These are phyloP conservation scores for Serendipita indica DNA, from an alignment of 768 basidiomycete species.

Conservation along the genomic window DNA sequence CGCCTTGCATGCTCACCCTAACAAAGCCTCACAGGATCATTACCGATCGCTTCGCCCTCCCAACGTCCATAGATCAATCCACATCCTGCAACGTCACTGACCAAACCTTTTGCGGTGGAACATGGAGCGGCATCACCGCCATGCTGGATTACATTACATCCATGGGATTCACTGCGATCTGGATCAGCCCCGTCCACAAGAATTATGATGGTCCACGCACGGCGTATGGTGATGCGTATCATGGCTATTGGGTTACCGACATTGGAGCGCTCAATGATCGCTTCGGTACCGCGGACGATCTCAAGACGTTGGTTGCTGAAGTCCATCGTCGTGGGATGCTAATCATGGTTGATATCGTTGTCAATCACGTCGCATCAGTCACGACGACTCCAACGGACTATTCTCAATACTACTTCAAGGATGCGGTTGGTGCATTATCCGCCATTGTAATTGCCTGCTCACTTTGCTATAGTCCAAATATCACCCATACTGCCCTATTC, in stretches of 20 bases:
- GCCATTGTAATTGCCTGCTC: background rate
- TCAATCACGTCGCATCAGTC: conserved; percentile 73
- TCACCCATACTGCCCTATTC: conserved; percentile 64
- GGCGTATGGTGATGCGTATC: conserved; percentile 69
- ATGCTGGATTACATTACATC: conserved; percentile 77
- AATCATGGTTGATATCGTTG: conserved; percentile 74
- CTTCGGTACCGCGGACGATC: conserved; percentile 60
- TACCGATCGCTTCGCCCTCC: conserved; percentile 63
- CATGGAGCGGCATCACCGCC: conserved; percentile 52
- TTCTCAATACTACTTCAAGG: conserved; percentile 54
- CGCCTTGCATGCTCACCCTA: background rate
- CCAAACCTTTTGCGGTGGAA: conserved; percentile 74
- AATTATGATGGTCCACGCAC: conserved; percentile 60
- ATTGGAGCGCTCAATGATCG: conserved; percentile 47
- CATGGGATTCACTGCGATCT: conserved; percentile 73
- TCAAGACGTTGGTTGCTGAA: conserved; percentile 48
- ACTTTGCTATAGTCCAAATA: conserved; percentile 38
- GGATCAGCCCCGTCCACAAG: conserved; percentile 71
- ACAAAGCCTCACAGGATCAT: conserved; percentile 33
- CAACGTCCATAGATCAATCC: conserved; percentile 34
- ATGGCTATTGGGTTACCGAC: conserved; percentile 74
- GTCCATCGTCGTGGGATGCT: conserved; percentile 62
- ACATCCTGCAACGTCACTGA: conserved; percentile 38
- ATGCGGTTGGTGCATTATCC: conserved; percentile 28
- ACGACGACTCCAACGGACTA: conserved; percentile 41